Base-by-base conservation (phyloP, 768 basidiomycete species). In the Leccinum boreale region DNA sequence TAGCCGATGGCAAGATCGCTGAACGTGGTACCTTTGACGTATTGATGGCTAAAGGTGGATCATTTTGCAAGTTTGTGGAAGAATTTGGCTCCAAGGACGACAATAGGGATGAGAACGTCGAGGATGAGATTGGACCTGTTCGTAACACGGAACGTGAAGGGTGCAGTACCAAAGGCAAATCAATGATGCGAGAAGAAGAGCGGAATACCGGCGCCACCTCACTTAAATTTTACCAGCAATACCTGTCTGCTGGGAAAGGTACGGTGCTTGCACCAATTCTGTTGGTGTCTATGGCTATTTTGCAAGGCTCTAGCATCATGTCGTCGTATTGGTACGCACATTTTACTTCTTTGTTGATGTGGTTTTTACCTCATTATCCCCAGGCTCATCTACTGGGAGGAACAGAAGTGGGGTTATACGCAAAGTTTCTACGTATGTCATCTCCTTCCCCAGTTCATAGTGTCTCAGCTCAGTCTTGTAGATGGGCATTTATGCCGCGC, bases 1-100 rank as follows among this genome's bases (percentile, higher is more conserved):
- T 98, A 52, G 79, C 81, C 11, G 85, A 93, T 42, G 94, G 94
- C 6, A 78, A 76, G 35, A 84, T 98, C 57, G 82, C 81, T 21
- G 94, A 96, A 71, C 81, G 80, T 11, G 94, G 94, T 2, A 87
- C 91, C 2, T 96, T 90, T 63, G 66, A 74, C 0, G 85, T 90
- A 50, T 79, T 98, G 36, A 84, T 91, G 73, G 71, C 71, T 9
- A 79, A 75, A 35, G 74, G 84, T 3, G 85, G 85, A 2, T 82
- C 83, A 33, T 96, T 96, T 66, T 74, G 89, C 19, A 80, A 79
- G 56, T 88, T 96, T 61, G 78, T 94, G 50, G 74, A 72, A 8
- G 90, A 94, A 63, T 94, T 94, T 19, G 45, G 45, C 8, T 46
- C 45, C 11, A 23, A 23, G 14, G 45, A 46, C 14, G 21, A 46